Base-by-base conservation (phyloP, 1,284 basidiomycete genomes). In the Golubevia pallescens region DNA sequence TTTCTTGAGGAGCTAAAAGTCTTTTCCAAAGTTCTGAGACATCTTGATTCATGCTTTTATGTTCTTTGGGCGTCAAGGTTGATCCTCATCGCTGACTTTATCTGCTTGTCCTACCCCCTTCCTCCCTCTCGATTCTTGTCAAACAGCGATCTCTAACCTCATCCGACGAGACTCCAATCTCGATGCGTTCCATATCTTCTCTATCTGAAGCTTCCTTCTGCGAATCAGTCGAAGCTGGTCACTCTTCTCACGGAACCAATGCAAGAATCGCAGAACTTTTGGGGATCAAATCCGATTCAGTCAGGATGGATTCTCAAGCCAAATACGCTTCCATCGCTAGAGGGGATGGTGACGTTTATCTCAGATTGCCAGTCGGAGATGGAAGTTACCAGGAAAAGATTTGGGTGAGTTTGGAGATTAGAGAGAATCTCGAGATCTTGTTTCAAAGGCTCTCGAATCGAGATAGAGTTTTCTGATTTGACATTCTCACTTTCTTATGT, bases 291-390 rank as follows among this genome's bases (percentile, higher is more conserved):
- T 87, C 89, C 34, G 81, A 88, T 19, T 89, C 93, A 54, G 88
- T 92, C n/a, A 89, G 94, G 28, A 97, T 99, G 94, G 97, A 99
- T 86, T 94, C 93, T 84, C 96, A 98, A 86, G 95, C 95, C 6
- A 99, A 99, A 87, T 99, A 99, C 80, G 91, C 92, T 34, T 92
- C 91, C 77, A 90, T 98, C 16, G 91, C 92, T 1, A 88, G 95
- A 54, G 94, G 95, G 0, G 93, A 97, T 69, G 94, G 94, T 1
- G 91, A 92, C 13, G 90, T 92, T 48, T 99, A 99, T 86, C 88
- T 99, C 61, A 89, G 96, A 24, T 92, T 97, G 88, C 97, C 97
- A 0, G 92, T 92, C 62, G 86, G 88, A 5, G 91, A 92, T 14
- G 89, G 90, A 16, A 90, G 90, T 13, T 96, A 95, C 85, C 86